A percentile compares a stretch with the other conserved stretches of the same genome.
Conservation (phyloP, 1,284 basidiomycete species). For the Ganoderma lingzhi region DNA sequence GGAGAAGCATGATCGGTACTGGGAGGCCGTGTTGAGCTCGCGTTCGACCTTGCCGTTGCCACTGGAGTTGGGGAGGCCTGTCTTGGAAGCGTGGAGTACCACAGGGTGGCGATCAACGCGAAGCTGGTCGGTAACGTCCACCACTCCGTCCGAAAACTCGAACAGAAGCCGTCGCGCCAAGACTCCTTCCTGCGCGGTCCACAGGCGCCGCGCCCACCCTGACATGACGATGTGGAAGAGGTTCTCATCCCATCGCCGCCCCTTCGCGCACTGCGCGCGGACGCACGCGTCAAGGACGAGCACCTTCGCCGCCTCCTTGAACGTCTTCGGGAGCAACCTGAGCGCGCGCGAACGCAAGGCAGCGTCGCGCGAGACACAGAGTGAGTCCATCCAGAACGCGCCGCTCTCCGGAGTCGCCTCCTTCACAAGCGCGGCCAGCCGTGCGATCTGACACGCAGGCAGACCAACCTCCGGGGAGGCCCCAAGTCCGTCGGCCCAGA, state of each 20-base stretch:
- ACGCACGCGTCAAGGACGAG: conserved; percentile 25
- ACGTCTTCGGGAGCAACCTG: conserved; percentile 27
- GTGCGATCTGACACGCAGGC: conserved; percentile 26
- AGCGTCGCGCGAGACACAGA: conserved; percentile 25
- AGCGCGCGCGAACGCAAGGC: conserved; percentile 21
- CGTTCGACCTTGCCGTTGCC: not conserved
- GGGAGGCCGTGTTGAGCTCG: not conserved
- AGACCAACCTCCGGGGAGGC: conserved; percentile 29
- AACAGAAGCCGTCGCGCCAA: conserved; percentile 19
- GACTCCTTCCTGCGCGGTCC: conserved; percentile 26
- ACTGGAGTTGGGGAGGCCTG: not conserved
- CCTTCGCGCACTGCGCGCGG: conserved; percentile 10
- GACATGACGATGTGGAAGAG: conserved; percentile 28
- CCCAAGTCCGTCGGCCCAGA: conserved; percentile 32
- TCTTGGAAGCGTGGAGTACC: conserved; percentile 1
- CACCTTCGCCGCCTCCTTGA: conserved; percentile 21
- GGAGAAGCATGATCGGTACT: conserved; percentile 6
- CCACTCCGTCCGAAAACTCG: conserved; percentile 17
- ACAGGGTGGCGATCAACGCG: not conserved
- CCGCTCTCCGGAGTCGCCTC: conserved; percentile 14
- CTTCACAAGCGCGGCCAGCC: conserved; percentile 16
- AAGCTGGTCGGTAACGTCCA: not conserved
- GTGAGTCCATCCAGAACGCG: conserved; percentile 30
- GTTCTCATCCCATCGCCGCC: conserved; percentile 10
- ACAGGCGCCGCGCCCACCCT: conserved; percentile 23